Base-by-base conservation (phyloP, 176 grass and related monocot species). In the Phyllostachys edulis region DNA sequence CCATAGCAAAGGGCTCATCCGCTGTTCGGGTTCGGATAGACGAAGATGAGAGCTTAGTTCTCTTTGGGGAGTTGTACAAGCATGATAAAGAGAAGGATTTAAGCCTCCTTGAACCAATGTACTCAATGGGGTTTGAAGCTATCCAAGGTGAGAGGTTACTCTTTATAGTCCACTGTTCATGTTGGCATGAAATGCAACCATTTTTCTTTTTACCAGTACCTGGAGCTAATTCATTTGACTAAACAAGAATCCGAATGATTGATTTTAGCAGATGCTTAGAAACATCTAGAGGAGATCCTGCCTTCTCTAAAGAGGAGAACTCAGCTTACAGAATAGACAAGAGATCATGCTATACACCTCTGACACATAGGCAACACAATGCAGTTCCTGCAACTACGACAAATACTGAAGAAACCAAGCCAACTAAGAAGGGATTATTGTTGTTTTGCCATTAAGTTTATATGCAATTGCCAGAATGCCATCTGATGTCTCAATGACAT, bases 21-120 rank as follows among this genome's bases (percentile, higher is more conserved):
- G 29, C 29, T 29, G 29, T 29, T 29, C 29, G 29, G 29, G 29
- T 29, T 29, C 29, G 29, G 29, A 1, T 1, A 29, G 29, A 90
- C 20, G 82, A 91, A 73, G 92, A 94, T 20, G 89, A 94, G 83
- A 88, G 83, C 67, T 72, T 94, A 75, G 23, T 81, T 84, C 82
- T 94, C 55, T 91, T 94, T 62, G 85, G 86, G 29, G 92, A 94
- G 60, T 42, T 94, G 70, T 83, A 86, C 75, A 83, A 57, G 62
- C 63, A 85, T 73, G 92, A 91, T 36, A 89, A 91, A 62, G 87
- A 91, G 45, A 89, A 75, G 71, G 82, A 84, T 29, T 13, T 94
- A 9, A 89, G 80, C 73, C 92, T 94, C 42, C 89, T 94, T 51
- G 86, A 94, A 45, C 89, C 89, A 20, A 88, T 89, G 81, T 87